These are phyloP conservation scores for Centella asiatica DNA, from an alignment of 129 eudicot species.

Conservation along the genomic window DNA sequence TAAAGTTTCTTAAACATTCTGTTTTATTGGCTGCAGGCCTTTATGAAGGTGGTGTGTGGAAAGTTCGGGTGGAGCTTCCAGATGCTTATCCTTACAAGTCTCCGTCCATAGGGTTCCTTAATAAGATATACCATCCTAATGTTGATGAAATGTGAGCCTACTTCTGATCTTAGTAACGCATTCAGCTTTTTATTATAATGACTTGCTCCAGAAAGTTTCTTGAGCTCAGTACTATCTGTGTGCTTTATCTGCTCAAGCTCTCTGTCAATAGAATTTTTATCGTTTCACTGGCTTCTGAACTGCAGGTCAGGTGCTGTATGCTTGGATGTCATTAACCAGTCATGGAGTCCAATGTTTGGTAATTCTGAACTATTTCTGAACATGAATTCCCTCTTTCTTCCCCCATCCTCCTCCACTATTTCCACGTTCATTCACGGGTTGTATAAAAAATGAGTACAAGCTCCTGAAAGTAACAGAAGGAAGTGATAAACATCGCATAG, in stretches of 20 bases:
- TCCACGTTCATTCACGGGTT: too few relatives aligned
- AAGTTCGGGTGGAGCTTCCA: slow-evolving; percentile 72
- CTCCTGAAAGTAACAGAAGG: too few relatives aligned
- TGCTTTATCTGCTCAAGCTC: not conserved
- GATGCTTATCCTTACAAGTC: slow-evolving; percentile 87
- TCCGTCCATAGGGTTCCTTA: slow-evolving; percentile 67
- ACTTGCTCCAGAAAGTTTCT: not conserved
- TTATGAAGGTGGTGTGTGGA: slow-evolving; percentile 89
- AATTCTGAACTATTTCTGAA: slow-evolving; percentile 14
- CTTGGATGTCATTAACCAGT: slow-evolving; percentile 88
- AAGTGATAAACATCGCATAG: not conserved
- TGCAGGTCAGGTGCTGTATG: slow-evolving; percentile 89
- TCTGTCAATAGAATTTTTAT: not conserved
- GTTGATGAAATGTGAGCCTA: slow-evolving; percentile 70
- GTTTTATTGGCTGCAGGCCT: slow-evolving; percentile 36
- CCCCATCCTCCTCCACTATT: not conserved
- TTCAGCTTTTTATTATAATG: not conserved
- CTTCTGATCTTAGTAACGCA: not conserved
- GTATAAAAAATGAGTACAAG: too few relatives aligned
- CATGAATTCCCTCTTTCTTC: not conserved
- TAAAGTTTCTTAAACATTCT: not conserved
- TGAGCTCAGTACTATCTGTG: not conserved
- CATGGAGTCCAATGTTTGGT: slow-evolving; percentile 97
- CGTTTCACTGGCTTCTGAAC: slow-evolving; percentile 18
- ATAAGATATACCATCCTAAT: slow-evolving; percentile 87